Base-by-base conservation (phyloP, 2,329 filamentous ascomycete genomes). In the Fusarium torulosum region DNA sequence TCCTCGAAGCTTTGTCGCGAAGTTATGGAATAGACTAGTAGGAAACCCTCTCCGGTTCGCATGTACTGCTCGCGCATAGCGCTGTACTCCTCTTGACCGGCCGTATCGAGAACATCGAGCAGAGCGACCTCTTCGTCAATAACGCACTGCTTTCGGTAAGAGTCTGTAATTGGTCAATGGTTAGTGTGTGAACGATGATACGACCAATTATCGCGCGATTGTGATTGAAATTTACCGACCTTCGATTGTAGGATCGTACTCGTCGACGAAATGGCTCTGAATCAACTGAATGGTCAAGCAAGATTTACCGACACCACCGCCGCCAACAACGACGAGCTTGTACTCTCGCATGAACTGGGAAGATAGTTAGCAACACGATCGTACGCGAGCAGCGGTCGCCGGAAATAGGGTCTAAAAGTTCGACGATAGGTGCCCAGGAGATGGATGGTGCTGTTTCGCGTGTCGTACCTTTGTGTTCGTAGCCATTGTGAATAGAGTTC, bases 11-110 rank as follows among this genome's bases (percentile, higher is more conserved):
- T 97, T 82, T 97, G 94, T 77, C 94, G 89, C 77, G 95, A 97
- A 57, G 93, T 97, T 84, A 99, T 99, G 72, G 94, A 97, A 86
- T 98, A 98, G 76, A 98, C 94, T 53, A 99, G 90, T 77, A 99
- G 84, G 83, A 99, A 99, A 53, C 96, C 96, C 82, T 99, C 96
- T 78, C 96, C 96, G 23, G 95, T 98, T 76, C 96, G 91, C 95
- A 99, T 99, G 87, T 98, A 99, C 83, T 98, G 96, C 85, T 99
- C 96, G 78, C 96, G 88, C 96, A 99, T 98, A 53, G 96, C 96
- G 58, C 94, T 97, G 85, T 98, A 99, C 84, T 99, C 96, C 83
- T 99, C 96, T 81, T 99, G 96, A 63, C 96, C 96, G 67, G 96
- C 96, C 54, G 96, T 99, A 81, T 99, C 96, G 79, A 98, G 90